Percentiles rank a stretch among this genome's conserved stretches.
phyloP scores from a whole-genome alignment of 1,284 basidiomycete genomes.

The Fistulinella cinereoalba region DNA sequence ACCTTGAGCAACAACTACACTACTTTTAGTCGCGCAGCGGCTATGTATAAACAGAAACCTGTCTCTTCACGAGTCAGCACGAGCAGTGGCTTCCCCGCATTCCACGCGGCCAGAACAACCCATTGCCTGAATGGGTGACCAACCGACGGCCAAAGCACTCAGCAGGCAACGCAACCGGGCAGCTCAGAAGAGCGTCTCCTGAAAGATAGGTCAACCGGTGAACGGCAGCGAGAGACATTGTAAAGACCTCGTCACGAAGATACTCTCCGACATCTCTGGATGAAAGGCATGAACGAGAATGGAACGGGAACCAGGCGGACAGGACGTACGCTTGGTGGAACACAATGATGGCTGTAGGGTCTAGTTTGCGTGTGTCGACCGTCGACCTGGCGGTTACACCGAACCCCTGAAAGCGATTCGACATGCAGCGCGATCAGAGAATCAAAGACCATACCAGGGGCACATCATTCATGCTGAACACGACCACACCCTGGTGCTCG shows the following conservation, averaged over 20 bases:
- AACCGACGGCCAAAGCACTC: constrained; percentile 9
- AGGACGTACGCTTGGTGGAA: constrained; percentile 90
- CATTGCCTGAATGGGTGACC: constrained; percentile 20
- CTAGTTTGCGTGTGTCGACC: constrained; percentile 93
- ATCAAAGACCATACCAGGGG: constrained; percentile 73
- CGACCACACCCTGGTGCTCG: constrained; percentile 97
- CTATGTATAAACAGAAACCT: neutral
- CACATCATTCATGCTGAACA: constrained; percentile 93
- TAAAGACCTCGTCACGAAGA: constrained; percentile 83
- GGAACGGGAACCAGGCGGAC: constrained; percentile 1
- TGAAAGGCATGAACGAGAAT: constrained; percentile 5
- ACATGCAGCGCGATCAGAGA: constrained; percentile 8
- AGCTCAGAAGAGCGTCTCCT: constrained; percentile 71
- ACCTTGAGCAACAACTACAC: constrained; percentile 16
- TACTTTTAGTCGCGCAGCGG: constrained; percentile 30
- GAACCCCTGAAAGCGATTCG: constrained; percentile 70
- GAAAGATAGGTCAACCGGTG: constrained; percentile 9
- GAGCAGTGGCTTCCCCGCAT: too few relatives aligned
- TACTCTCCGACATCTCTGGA: constrained; percentile 92
- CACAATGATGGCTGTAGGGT: constrained; percentile 97
- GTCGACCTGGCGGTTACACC: constrained; percentile 97
- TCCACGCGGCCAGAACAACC: constrained; percentile 4
- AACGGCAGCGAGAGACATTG: constrained; percentile 6
- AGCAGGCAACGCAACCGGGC: too few relatives aligned
- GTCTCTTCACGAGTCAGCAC: neutral